These are phyloP conservation scores for Xylaria sp. DNA, from an alignment of 2,329 filamentous ascomycete genomes.

Conservation along the genomic window DNA sequence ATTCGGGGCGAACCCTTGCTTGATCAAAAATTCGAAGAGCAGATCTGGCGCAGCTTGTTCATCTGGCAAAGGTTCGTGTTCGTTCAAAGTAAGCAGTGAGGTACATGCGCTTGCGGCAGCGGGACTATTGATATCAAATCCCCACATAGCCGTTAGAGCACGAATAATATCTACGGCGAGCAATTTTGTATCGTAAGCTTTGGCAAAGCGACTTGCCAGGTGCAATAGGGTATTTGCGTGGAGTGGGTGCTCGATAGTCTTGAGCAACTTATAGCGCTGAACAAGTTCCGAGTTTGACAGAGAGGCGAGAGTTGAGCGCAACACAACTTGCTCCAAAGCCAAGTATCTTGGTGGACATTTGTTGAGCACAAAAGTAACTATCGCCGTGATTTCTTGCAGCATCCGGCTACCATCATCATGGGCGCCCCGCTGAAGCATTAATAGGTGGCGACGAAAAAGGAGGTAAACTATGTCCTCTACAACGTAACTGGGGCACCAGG, in stretches of 20 bases:
- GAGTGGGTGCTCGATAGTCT: conserved; percentile 40
- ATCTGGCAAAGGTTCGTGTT: conserved; percentile 49
- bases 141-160: conserved; percentile 47
- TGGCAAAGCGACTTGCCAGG: conserved; percentile 59
- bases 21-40: conserved; percentile 66
- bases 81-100: conserved; percentile 61
- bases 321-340: conserved; percentile 39
- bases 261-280: conserved; percentile 39
- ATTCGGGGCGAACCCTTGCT: conserved; percentile 71
- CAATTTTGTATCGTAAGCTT: conserved; percentile 52
- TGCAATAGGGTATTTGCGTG: conserved; percentile 57
- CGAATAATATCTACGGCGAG: conserved; percentile 58
- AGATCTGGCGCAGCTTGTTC: conserved; percentile 60
- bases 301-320: conserved; percentile 36
- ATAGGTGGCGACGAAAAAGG: conserved; percentile 34
- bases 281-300: conserved; percentile 31
- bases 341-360: conserved; percentile 42
- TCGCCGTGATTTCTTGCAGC: conserved; percentile 29
- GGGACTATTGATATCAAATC: conserved; percentile 58
- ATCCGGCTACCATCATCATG: not conserved
- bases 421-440: not conserved
- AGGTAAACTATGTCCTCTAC: conserved; percentile 46
- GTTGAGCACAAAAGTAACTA: conserved; percentile 41
- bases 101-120: conserved; percentile 66
- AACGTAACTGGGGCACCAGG: conserved; percentile 47